These are phyloP conservation scores for Globisporangium iwayamae DNA, from an alignment of 352 stramenopile species.

Conservation along the genomic window DNA sequence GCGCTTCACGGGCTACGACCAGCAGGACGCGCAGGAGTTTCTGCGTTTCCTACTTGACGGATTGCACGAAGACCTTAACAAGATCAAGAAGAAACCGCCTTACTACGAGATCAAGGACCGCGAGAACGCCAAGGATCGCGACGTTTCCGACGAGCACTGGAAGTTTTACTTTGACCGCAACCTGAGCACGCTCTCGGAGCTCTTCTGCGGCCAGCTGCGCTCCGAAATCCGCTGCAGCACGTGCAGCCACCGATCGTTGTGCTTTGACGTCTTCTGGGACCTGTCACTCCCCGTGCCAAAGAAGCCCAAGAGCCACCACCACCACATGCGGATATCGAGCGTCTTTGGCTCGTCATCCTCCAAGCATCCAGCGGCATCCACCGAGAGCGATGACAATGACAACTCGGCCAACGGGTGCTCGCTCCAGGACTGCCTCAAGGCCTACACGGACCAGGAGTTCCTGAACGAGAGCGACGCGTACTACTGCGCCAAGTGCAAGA, in stretches of 20 bases:
- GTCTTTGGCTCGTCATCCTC: conserved; percentile 28
- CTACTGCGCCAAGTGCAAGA: conserved; percentile 75
- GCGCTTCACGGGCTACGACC: conserved; percentile 79
- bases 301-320: conserved; percentile 39
- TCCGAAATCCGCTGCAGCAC: conserved; percentile 74
- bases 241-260: conserved; percentile 67
- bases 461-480: conserved; percentile 63
- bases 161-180: conserved; percentile 73
- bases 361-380: background rate
- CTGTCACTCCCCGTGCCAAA: conserved; percentile 70
- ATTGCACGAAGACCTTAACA: conserved; percentile 86
- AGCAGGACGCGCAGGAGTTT: conserved; percentile 90
- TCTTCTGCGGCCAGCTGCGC: conserved; percentile 81
- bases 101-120: conserved; percentile 79
- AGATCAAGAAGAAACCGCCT: conserved; percentile 56
- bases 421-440: conserved; percentile 64
- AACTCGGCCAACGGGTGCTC: conserved; percentile 23
- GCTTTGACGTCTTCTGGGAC: conserved; percentile 87
- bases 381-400: background rate
- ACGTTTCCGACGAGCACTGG: conserved; percentile 86
- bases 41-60: conserved; percentile 86
- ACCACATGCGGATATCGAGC: conserved; percentile 30
- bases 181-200: conserved; percentile 57
- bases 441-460: conserved; percentile 69
- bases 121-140: conserved; percentile 42